Evolutionary conservation across 345 rosid genomes (phyloP), one percentile per base, ranked within the genome.

Genomic region (Raphanus sativus): DNA sequence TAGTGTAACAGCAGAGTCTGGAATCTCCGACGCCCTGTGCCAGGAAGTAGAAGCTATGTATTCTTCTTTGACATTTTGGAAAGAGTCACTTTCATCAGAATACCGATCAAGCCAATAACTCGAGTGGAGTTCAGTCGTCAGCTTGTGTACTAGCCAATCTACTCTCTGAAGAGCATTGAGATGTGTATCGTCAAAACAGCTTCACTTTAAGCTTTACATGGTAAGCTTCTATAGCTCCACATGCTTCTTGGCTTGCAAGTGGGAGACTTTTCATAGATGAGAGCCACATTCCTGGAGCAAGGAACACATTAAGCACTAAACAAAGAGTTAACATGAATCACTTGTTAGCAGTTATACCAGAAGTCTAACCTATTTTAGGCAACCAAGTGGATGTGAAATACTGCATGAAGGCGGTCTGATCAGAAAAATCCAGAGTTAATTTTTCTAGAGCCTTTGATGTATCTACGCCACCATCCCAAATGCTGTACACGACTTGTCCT

Each of bases 61-160:
- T 82, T 92, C 94, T 77, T 91, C 97, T 84, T 91, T 92, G 8
- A 95, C 94, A 62, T 86, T 89, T 79, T 87, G 93, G 59, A 92
- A 92, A 48, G 94, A 91, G 85, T 83, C 91, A 73, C 91, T 92
- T 82, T 92, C 99, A 81, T 95, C 97, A 3, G 98, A 97, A 76
- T 85, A 88, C 64, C 98, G 83, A 75, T 91, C 97, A 65, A 90
- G 90, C 98, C 99, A 95, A 71, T 95, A 92, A 69, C 94, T 84
- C 5, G 99, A 89, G 83, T 95, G 96, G 82, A 95, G 83, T 80
- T 92, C 97, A 1, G 94, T 95, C 12, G 87, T 95, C 83, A 92
- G 87, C 85, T 91, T 95, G 85, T 91, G 98, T 67, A 95, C 99
- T 62, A 95, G 84, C 99, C 97, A 92, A 77, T 92, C 98, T 58